Evolutionary conservation across 257 asterid species (phyloP).

Genomic region (Dorcoceras hygrometricum): DNA sequence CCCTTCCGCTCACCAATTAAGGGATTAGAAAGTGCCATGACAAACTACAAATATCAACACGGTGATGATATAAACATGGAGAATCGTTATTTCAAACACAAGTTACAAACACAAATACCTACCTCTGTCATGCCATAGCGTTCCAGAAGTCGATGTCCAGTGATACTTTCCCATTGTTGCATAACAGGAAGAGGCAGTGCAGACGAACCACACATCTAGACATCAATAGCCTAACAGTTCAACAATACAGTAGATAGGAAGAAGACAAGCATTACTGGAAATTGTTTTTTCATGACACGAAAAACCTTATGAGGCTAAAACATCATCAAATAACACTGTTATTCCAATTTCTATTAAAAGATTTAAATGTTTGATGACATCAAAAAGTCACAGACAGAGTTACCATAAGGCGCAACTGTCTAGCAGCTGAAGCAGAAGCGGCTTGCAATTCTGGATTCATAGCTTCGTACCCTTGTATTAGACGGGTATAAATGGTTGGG

Average conservation of each 20-base stretch:
- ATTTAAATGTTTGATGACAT: conserved; percentile 2
- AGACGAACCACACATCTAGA: conserved; percentile 98
- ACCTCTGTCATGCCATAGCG: conserved; percentile 99
- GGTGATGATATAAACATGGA: conserved; percentile 15
- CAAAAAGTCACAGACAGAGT: conserved; percentile 23
- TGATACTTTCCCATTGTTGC: conserved; percentile 95
- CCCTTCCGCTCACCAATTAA: conserved; percentile 77
- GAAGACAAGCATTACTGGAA: neutral
- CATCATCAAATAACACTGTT: neutral
- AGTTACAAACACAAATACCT: conserved; percentile 10
- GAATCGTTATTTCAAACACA: conserved; percentile 7
- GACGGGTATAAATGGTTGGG: conserved; percentile 94
- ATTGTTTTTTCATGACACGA: neutral
- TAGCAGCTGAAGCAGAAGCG: conserved; percentile 71
- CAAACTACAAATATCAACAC: conserved; percentile 53
- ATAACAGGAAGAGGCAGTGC: conserved; percentile 96
- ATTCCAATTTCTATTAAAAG: neutral
- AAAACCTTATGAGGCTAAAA: conserved; percentile 1
- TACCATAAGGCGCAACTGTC: conserved; percentile 94
- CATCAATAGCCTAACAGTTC: conserved; percentile 20
- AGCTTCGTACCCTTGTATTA: conserved; percentile 91
- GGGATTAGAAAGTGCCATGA: conserved; percentile 95
- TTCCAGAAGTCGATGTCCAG: conserved; percentile 81
- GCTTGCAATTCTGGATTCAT: conserved; percentile 72
- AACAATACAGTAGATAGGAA: neutral